Conservation (phyloP, 164 flowering plant species). For the Magnolia sinica region DNA sequence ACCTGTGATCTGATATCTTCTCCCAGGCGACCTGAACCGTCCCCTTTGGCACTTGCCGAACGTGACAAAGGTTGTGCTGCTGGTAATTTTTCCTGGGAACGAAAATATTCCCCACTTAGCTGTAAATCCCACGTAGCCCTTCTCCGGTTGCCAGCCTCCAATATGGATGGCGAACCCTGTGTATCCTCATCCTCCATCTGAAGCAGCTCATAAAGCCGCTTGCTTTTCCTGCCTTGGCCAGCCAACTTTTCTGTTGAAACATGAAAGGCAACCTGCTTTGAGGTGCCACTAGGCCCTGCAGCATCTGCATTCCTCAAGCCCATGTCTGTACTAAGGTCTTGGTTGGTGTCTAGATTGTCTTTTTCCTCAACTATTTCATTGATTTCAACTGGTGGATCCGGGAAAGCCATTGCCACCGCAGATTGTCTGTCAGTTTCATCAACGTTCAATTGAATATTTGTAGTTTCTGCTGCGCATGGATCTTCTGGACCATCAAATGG, state of each 20-base stretch:
- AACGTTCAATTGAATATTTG: not conserved
- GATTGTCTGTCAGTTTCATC: not conserved
- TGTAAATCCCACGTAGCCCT: slow-evolving; percentile 17
- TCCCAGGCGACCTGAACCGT: slow-evolving; percentile 16
- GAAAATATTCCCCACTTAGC: slow-evolving; percentile 12
- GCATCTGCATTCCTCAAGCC: slow-evolving; percentile 8
- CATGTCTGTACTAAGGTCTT: slow-evolving; percentile 13
- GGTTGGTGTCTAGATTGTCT: slow-evolving; percentile 11
- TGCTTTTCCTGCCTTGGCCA: slow-evolving; percentile 51
- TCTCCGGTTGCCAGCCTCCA: slow-evolving; percentile 17
- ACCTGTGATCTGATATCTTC: slow-evolving; percentile 36
- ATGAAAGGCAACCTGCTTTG: slow-evolving; percentile 15
- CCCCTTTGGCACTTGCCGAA: slow-evolving; percentile 22
- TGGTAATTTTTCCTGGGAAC: slow-evolving; percentile 20
- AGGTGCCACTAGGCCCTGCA: not conserved
- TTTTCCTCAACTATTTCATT: slow-evolving; percentile 40
- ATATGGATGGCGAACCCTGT: slow-evolving; percentile 22
- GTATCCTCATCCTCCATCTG: slow-evolving; percentile 45
- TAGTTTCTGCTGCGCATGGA: slow-evolving; percentile 11
- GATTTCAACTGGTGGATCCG: not conserved
- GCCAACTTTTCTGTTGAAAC: slow-evolving; percentile 24
- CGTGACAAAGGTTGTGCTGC: slow-evolving; percentile 21
- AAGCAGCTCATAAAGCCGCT: slow-evolving; percentile 54
- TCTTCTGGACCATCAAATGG: slow-evolving; percentile 16
- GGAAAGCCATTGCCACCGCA: not conserved